Evolutionary conservation across 2,329 filamentous ascomycete species (phyloP).

Genomic region (Trichoderma atroviride): DNA sequence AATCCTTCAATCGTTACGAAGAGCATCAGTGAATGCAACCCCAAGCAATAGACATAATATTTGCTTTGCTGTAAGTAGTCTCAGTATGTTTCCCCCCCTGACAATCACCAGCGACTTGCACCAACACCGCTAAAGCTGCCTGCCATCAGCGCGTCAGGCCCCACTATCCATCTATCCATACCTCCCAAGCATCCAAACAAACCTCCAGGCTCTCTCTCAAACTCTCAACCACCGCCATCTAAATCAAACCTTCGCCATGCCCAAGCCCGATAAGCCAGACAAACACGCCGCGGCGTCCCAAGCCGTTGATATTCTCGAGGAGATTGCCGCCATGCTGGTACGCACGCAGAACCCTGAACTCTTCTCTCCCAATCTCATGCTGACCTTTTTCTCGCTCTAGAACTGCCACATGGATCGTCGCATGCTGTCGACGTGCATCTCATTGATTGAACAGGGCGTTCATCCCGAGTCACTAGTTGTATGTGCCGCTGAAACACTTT

Average conservation of each 20-base stretch:
- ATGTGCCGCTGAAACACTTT: conserved; percentile 41
- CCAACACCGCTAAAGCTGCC: conserved; percentile 2
- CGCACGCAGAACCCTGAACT: conserved; percentile 35
- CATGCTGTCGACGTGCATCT: conserved; percentile 91
- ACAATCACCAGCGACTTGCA: conserved; percentile 8
- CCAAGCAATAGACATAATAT: no score
- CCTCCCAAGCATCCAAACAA: neutral
- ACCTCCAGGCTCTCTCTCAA: neutral
- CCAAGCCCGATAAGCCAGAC: conserved; percentile 57
- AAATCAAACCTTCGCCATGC: conserved; percentile 40
- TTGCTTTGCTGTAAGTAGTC: neutral
- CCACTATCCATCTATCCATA: conserved; percentile 3
- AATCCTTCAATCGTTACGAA: neutral
- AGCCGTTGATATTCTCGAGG: conserved; percentile 79
- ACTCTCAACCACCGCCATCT: neutral
- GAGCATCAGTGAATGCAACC: neutral
- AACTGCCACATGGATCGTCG: conserved; percentile 92
- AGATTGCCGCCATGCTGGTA: conserved; percentile 88
- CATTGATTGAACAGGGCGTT: conserved; percentile 94
- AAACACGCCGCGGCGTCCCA: conserved; percentile 79
- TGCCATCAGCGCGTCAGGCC: conserved; percentile 18
- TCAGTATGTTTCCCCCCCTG: neutral
- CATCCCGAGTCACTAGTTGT: conserved; percentile 95
- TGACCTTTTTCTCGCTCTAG: conserved; percentile 49
- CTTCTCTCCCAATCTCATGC: neutral